Evolutionary conservation across 176 grass and related monocot species (phyloP), one percentile per base, ranked within the genome.

Genomic region (Alopecurus myosuroides): DNA sequence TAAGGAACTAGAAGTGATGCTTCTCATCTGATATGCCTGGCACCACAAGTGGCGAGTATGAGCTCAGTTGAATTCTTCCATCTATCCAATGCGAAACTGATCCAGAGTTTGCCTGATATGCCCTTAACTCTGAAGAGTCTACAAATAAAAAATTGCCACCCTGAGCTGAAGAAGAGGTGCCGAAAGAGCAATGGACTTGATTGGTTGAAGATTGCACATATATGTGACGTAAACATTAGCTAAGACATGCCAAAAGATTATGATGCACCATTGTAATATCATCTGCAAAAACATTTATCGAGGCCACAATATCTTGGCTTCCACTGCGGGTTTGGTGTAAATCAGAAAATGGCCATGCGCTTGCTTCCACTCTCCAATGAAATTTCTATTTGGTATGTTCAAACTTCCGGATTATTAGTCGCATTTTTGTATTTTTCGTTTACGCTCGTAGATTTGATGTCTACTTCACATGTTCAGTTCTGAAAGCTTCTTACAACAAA

Each of bases 181-280:
- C 42, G 46, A 86, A 77, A 48, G 9, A 33, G 36, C 3, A 28
- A 26, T 18, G 84, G 84, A 11, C 13, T 3, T 35, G 84, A 86
- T 12, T 86, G 76, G 84, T 9, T 33, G 29, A 70, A 71, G 64
- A 37, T 85, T 60, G 75, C 84, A 46, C 65, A 86, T 48, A 58
- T 79, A 2, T 4, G 9, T 49, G 36, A 86, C 11, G 37, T 71
- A 1, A 20, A 79, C 35, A 86, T 86, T 60, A 10, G 9, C 20
- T 85, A 69, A 78, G 20, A 20, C 30, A 33, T 35, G 15, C 30
- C 15, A 65, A 34, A 58, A 58, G 55, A 23, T 26, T 42, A 50
- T 36, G 57, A 4, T 48, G 25, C 41, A 50, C 66, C 14, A 66
- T 29, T 75, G 11, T 0, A 26, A 63, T 37, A 18, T 15, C 28